A percentile compares a stretch with the other conserved stretches of the same genome.
These are phyloP conservation scores for Phialocephala subalpina DNA, from an alignment of 2,329 filamentous ascomycete species.

Conservation along the genomic window DNA sequence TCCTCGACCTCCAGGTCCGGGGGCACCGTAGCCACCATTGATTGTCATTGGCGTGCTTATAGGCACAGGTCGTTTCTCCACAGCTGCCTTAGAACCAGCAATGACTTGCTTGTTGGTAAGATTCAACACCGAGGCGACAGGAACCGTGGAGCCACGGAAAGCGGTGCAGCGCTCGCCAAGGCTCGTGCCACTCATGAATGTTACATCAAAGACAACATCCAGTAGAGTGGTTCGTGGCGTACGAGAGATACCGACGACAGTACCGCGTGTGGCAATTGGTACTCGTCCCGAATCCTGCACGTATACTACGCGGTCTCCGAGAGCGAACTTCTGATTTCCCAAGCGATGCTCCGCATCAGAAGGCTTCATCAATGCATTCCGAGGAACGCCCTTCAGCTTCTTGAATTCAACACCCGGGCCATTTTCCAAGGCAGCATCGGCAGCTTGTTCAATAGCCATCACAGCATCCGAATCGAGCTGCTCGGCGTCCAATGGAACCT, in stretches of 20 bases:
- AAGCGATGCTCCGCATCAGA: slow-evolving; percentile 93
- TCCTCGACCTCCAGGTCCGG: slow-evolving; percentile 60
- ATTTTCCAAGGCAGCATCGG: slow-evolving; percentile 67
- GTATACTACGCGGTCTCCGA: slow-evolving; percentile 94
- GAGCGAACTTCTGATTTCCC: slow-evolving; percentile 79
- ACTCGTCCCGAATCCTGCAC: slow-evolving; percentile 93
- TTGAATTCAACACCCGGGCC: slow-evolving; percentile 65
- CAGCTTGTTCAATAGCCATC: slow-evolving; percentile 77
- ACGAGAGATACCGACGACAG: slow-evolving; percentile 92
- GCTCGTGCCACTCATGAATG: slow-evolving; percentile 97
- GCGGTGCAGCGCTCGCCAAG: slow-evolving; percentile 88
- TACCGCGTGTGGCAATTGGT: slow-evolving; percentile 89
- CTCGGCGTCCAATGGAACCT: slow-evolving; percentile 94
- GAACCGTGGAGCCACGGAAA: slow-evolving; percentile 93
- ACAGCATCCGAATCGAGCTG: slow-evolving; percentile 94
- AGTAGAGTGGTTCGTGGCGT: slow-evolving; percentile 84
- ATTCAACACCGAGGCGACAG: slow-evolving; percentile 88
- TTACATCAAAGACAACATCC: slow-evolving; percentile 91
- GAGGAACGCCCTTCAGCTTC: slow-evolving; percentile 82
- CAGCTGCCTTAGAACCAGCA: slow-evolving; percentile 66
- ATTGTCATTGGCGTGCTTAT: slow-evolving; percentile 60
- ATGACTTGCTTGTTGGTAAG: slow-evolving; percentile 83
- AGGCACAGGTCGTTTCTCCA: slow-evolving; percentile 59
- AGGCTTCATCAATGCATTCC: slow-evolving; percentile 90
- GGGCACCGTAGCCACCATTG: slow-evolving; percentile 61